Percentiles rank a stretch among this genome's conserved stretches.
phyloP scores from a whole-genome alignment of 148 eudicot species.

The Camellia lanceoleosa region DNA sequence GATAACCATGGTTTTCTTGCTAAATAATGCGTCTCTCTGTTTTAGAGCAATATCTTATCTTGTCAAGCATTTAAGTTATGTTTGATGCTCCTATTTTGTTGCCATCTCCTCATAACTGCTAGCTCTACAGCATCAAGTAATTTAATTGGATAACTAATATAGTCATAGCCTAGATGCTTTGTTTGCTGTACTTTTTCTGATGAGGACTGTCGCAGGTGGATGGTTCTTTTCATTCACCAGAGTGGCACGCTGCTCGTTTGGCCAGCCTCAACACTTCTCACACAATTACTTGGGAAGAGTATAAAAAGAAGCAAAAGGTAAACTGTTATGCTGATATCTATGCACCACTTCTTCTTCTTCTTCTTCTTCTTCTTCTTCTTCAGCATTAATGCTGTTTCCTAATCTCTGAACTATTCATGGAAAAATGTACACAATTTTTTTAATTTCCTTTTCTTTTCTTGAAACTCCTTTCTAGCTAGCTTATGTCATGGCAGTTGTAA shows the following conservation, averaged over 20 bases:
- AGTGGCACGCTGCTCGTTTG: slow-evolving; percentile 99
- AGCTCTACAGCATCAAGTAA: background rate
- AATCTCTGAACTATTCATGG: background rate
- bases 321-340: background rate
- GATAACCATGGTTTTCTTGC: background rate
- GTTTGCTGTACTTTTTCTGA: slow-evolving; percentile 43
- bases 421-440: background rate
- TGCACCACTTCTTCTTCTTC: background rate
- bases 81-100: background rate
- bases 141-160: background rate
- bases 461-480: too few species aligned
- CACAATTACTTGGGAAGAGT: slow-evolving; percentile 99
- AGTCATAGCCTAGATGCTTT: background rate
- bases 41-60: background rate
- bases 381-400: background rate
- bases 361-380: background rate
- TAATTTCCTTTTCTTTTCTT: too few species aligned
- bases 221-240: slow-evolving; percentile 99
- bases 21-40: background rate
- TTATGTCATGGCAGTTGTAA: background rate
- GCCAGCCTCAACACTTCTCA: slow-evolving; percentile 37
- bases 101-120: background rate
- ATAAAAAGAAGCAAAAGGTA: slow-evolving; percentile 94
- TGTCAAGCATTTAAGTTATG: background rate
- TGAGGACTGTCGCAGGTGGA: slow-evolving; percentile 97